Conservation (phyloP, 495 filamentous ascomycete species). For the Sphaerosporella brunnea region DNA sequence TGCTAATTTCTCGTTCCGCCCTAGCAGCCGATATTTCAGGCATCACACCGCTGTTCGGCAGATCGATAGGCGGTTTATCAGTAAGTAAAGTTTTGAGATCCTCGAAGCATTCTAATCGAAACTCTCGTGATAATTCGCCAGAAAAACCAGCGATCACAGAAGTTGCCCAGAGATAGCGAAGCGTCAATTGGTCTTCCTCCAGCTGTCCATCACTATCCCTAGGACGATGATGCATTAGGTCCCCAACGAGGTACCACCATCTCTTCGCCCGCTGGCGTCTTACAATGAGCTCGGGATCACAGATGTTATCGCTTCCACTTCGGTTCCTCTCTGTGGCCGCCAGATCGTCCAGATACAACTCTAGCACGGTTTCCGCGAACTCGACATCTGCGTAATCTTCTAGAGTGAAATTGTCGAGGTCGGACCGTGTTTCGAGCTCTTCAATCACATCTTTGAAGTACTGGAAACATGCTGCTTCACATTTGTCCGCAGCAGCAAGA, state of each 20-base stretch:
- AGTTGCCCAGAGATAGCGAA: conserved; percentile 69
- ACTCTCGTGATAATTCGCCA: conserved; percentile 51
- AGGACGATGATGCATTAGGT: conserved; percentile 33
- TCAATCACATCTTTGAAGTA: conserved; percentile 14
- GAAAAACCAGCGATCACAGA: conserved; percentile 54
- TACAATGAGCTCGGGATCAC: conserved; percentile 40
- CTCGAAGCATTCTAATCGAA: conserved; percentile 63
- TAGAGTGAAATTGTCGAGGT: conserved; percentile 8
- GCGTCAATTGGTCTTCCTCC: conserved; percentile 33
- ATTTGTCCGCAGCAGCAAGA: conserved; percentile 13
- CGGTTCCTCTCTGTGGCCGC: conserved; percentile 14
- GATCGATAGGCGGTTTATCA: conserved; percentile 35
- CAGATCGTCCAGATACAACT: conserved; percentile 54
- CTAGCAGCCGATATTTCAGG: conserved; percentile 66
- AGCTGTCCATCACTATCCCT: conserved; percentile 19
- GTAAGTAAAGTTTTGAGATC: conserved; percentile 41
- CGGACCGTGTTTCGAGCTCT: conserved; percentile 8
- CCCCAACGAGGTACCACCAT: conserved; percentile 57
- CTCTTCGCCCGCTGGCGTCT: conserved; percentile 53
- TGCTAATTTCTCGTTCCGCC: conserved; percentile 74
- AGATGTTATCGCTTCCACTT: conserved; percentile 11
- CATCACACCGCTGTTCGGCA: conserved; percentile 78
- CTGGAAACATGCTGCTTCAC: conserved; percentile 19
- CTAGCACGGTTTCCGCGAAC: conserved; percentile 64
- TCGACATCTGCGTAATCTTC: conserved; percentile 26